Percentiles rank a stretch among this genome's conserved stretches.
Conservation (phyloP, 306 rosid species). For the Vachellia pachyceras region DNA sequence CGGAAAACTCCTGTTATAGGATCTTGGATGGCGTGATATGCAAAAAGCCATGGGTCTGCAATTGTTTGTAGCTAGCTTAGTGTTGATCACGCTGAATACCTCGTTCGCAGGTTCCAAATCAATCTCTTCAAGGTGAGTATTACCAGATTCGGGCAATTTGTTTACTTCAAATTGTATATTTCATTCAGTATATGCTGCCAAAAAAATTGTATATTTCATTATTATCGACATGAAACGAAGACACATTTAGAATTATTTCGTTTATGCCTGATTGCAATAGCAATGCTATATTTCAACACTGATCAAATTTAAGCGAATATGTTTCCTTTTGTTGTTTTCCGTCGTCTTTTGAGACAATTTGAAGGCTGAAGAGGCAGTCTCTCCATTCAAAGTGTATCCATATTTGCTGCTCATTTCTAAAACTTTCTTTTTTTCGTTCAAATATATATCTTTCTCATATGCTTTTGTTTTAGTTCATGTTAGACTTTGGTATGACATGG, state of each 20-base stretch:
- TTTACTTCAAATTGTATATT: neutral
- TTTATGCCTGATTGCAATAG: neutral
- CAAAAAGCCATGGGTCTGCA: constrained; percentile 64
- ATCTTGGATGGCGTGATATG: constrained; percentile 63
- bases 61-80: constrained; percentile 66
- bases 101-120: constrained; percentile 62
- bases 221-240: constrained; percentile 2
- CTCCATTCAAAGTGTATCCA: constrained; percentile 6
- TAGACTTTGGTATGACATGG: neutral
- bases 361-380: constrained; percentile 5
- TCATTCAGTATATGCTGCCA: neutral
- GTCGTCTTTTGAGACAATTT: neutral
- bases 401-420: constrained; percentile 9
- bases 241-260: neutral
- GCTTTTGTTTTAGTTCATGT: neutral
- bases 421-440: neutral
- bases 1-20: constrained; percentile 50
- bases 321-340: constrained; percentile 25
- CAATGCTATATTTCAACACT: constrained; percentile 12
- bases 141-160: neutral
- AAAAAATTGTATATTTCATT: neutral
- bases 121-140: constrained; percentile 64
- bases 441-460: neutral
- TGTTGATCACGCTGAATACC: constrained; percentile 67
- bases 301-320: neutral